Evolutionary conservation across 2,329 filamentous ascomycete species (phyloP), one percentile per base, ranked within the genome.

Genomic region (Curvularia spicifera): DNA sequence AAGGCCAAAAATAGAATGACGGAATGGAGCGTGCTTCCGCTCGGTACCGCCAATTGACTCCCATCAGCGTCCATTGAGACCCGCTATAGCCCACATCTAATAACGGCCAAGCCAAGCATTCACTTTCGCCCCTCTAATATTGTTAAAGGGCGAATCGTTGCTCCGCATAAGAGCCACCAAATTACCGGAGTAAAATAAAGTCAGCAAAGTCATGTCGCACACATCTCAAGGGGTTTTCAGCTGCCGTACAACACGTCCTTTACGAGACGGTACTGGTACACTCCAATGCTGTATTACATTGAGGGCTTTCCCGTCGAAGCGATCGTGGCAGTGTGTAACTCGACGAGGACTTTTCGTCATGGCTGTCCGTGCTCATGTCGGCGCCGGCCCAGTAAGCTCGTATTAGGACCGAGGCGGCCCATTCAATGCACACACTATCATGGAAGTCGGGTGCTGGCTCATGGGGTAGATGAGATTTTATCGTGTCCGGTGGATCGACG

Each of bases 371-470:
- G 44, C 28, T 37, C 7, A 35, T 29, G 35, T 10, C 20, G 24
- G 35, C 22, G 5, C 50, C 51, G 39, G 51, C 47, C n/a, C 37
- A 60, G 50, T 60, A 48, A 57, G 60, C 60, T 54, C 53, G 53
- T 59, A 53, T 64, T 52, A 45, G 29, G 18, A 43, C 42, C 26
- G 29, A 56, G 28, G 28, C 26, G 42, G 51, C 49, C 49, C 46
- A 31, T 55, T 39, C 51, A 54, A 45, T 49, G n/a, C 43, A 24
- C 29, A 22, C 29, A 22, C 15, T 15, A 24, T 20, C 42, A 31
- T 40, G 43, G 10, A 29, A 50, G 42, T 39, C 29, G 46, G 10
- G 12, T 57, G 44, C 33, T 49, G 46, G 51, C 15, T 44, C 7
- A 46, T 61, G 37, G 31, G 22, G 37, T 42, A 43, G 52, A 53